These are phyloP conservation scores for Pisolithus orientalis DNA, from an alignment of 768 basidiomycete species.

Conservation along the genomic window DNA sequence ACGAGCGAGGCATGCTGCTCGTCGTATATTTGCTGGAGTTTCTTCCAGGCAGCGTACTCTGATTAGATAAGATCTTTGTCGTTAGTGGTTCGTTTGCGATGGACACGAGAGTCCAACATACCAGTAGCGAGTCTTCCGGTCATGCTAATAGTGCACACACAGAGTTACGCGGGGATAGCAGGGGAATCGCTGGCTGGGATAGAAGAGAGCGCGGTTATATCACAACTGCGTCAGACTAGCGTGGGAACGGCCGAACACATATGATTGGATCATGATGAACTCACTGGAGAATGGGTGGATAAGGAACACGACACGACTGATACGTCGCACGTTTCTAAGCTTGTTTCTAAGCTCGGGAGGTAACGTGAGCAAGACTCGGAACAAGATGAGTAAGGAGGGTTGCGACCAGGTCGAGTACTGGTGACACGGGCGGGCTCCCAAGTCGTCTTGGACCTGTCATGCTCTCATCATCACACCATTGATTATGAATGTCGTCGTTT, in stretches of 20 bases:
- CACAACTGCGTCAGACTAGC: neutral
- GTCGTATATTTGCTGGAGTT: slow-evolving; percentile 81
- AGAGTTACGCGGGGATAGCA: neutral
- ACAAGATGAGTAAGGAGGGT: too few relatives aligned
- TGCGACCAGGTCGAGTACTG: too few relatives aligned
- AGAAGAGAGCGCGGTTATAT: neutral
- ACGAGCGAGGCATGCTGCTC: slow-evolving; percentile 64
- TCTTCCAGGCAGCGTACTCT: slow-evolving; percentile 91
- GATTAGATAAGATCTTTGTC: slow-evolving; percentile 1
- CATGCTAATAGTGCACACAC: slow-evolving; percentile 31
- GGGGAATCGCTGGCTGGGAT: slow-evolving; percentile 2
- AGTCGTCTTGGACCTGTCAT: too few relatives aligned
- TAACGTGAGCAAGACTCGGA: neutral
- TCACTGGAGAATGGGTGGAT: neutral
- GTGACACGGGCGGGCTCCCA: too few relatives aligned
- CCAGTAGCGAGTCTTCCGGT: slow-evolving; percentile 62
- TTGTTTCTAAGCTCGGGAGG: neutral
- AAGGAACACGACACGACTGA: neutral
- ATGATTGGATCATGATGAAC: neutral
- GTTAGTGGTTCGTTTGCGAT: neutral
- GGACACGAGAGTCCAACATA: slow-evolving; percentile 6
- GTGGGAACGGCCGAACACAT: neutral
- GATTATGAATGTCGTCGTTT: too few relatives aligned
- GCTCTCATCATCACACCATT: too few relatives aligned
- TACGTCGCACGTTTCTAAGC: neutral